These are phyloP conservation scores for Neurospora sp. DNA, from an alignment of 495 filamentous ascomycete species.

Conservation along the genomic window DNA sequence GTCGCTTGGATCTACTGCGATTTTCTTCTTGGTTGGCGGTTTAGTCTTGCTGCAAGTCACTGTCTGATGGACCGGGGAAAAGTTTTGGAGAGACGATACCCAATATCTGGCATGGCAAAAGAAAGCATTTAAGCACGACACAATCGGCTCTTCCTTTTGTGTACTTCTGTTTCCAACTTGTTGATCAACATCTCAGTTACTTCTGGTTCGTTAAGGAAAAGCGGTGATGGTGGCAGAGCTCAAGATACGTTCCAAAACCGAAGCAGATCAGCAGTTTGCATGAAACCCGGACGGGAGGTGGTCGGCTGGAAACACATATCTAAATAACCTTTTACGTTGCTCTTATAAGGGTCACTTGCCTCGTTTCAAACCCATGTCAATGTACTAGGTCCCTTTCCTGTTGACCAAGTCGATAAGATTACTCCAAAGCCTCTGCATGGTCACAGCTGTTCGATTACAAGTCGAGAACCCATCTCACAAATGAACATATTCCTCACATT, in stretches of 20 bases:
- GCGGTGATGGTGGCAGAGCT: not conserved
- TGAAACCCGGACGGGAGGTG: not conserved
- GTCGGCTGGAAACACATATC: not conserved
- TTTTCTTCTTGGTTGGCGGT: not conserved
- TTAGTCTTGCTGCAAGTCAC: not conserved
- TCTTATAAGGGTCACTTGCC: not conserved
- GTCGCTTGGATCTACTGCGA: not conserved
- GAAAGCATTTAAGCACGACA: not conserved
- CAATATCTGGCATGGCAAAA: not conserved
- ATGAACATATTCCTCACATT: not conserved
- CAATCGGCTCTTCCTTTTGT: not conserved
- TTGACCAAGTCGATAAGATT: not conserved
- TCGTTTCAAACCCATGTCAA: not conserved
- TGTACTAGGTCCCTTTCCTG: not conserved
- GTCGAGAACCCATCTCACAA: not conserved
- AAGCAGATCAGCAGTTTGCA: not conserved
- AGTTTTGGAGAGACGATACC: not conserved
- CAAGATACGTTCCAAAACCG: not conserved
- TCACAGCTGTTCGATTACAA: not conserved
- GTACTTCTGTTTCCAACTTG: not conserved
- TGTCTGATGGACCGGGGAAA: not conserved
- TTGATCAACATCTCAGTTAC: not conserved
- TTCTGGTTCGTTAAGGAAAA: not conserved
- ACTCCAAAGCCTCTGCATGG: not conserved
- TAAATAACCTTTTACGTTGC: not conserved